Base-by-base conservation (phyloP, 176 grass and related monocot genomes). In the Rhynchospora pubera region DNA sequence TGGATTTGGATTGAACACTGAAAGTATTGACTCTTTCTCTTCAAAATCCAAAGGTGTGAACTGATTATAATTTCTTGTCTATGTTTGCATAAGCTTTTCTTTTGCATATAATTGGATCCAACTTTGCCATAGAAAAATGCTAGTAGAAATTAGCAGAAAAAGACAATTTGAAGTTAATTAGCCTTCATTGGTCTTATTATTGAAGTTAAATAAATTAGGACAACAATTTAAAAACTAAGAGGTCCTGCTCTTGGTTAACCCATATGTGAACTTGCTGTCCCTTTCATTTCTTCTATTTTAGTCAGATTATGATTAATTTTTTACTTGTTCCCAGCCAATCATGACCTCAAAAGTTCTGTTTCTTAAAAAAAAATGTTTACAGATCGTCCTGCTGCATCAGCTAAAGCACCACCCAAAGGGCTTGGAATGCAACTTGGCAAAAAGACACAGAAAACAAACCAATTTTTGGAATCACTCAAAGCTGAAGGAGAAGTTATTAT, bases 401-500 rank as follows among this genome's bases (percentile, higher is more conserved):
- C 88, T 77, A 75, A 75, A 87, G 87, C 71, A 64, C 82, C 72
- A 18, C 81, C 73, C 26, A 93, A 93, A 88, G 87, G 90, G 28
- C 62, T 85, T 83, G 89, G 89, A 69, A 97, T 97, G 94, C 69
- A 90, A 83, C 87, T 97, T 86, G 64, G 82, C 57, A 97, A 91
- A 81, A 82, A 82, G 61, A 43, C 79, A 79, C 86, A 91, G 55
- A 93, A 88, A 60, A 79, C 89, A 77, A 89, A 90, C 70, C 85
- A 91, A 83, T 89, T 97, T 79, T 76, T 97, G 19, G 87, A 91
- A 77, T 93, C 91, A 63, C 69, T 97, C 82, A 87, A 90, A 85
- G 91, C 91, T 73, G 94, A 97, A 93, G 91, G 91, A 86, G 94
- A 97, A 90, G 79, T 91, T 47, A 93, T 93, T 90, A 82, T 86